Evolutionary conservation across 495 filamentous ascomycete species (phyloP), one percentile per base, ranked within the genome.

Genomic region (Lepraria neglecta): DNA sequence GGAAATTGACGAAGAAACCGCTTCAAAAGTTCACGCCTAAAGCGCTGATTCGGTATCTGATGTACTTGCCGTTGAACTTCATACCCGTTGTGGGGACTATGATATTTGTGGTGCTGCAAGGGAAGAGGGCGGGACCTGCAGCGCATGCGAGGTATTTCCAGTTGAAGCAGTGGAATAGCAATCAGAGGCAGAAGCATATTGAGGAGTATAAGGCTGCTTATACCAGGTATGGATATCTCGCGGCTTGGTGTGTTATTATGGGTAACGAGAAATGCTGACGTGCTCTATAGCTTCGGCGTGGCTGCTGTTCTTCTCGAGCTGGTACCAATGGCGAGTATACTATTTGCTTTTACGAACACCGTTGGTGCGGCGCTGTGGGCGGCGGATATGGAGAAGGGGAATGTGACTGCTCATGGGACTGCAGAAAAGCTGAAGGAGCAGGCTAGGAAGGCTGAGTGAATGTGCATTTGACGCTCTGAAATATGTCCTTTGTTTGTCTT

Each of bases 291-390:
- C 50, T 91, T 95, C 65, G 91, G 91, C 9, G 81, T 88, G 12
- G 79, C 86, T 30, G 82, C 88, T 3, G 86, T 88, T 40, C 71
- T 90, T 0, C 79, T 95, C 31, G 91, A 98, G 69, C 84, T 96
- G 78, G 72, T 97, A 6, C 94, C 94, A 2, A 69, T 96, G 55
- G 80, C 80, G 15, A 92, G 89, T 4, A 87, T 96, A 46, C 77
- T 90, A 46, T 96, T 97, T 71, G 76, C 88, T 10, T 97, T 95
- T 66, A 96, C 90, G 3, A 97, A 95, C 70, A 86, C 88, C 11
- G 89, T 92, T 54, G 94, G 92, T 1, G 94, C 94, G 28, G 94
- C 91, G 21, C 76, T 98, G 31, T 98, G 91, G 91, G 92, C 94
- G 24, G 87, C 90, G 7, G 92, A 97, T 75, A 81, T 97, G 58